These are phyloP conservation scores for Schwanniomyces polymorphus DNA, from an alignment of 805 yeast species.

Conservation along the genomic window DNA sequence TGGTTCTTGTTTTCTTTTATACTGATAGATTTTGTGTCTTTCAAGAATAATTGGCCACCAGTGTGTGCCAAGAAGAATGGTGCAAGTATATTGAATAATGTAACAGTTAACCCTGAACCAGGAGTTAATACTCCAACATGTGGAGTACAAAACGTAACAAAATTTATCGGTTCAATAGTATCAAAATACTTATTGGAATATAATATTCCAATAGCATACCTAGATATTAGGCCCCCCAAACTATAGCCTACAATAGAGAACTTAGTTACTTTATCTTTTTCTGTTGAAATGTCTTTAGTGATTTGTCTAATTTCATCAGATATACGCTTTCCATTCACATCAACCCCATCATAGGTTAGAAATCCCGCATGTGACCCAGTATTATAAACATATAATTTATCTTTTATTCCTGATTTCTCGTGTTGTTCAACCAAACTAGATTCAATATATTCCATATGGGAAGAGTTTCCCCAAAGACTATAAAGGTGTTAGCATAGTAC, in stretches of 20 bases:
- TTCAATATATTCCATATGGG: constrained; percentile 65
- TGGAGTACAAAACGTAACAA: constrained; percentile 53
- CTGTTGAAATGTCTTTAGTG: constrained; percentile 11
- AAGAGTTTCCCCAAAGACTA: constrained; percentile 71
- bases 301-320: constrained; percentile 57
- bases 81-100: constrained; percentile 60
- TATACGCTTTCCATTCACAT: constrained; percentile 76
- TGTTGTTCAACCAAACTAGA: constrained; percentile 38
- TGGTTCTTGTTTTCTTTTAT: constrained; percentile 10
- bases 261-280: constrained; percentile 27
- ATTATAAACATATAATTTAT: constrained; percentile 43
- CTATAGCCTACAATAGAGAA: constrained; percentile 43
- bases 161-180: constrained; percentile 55
- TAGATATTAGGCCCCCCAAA: constrained; percentile 41
- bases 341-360: constrained; percentile 84
- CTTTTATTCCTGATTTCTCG: constrained; percentile 8
- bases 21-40: constrained; percentile 24
- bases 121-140: constrained; percentile 70
- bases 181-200: constrained; percentile 54
- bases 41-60: constrained; percentile 72
- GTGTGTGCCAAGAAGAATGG: constrained; percentile 68
- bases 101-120: constrained; percentile 42
- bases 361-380: constrained; percentile 69
- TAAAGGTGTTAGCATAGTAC: neutral
- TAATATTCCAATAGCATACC: constrained; percentile 48